Evolutionary conservation across 768 basidiomycete species (phyloP), one percentile per base, ranked within the genome.

Genomic region (Pulveroboletus frians): DNA sequence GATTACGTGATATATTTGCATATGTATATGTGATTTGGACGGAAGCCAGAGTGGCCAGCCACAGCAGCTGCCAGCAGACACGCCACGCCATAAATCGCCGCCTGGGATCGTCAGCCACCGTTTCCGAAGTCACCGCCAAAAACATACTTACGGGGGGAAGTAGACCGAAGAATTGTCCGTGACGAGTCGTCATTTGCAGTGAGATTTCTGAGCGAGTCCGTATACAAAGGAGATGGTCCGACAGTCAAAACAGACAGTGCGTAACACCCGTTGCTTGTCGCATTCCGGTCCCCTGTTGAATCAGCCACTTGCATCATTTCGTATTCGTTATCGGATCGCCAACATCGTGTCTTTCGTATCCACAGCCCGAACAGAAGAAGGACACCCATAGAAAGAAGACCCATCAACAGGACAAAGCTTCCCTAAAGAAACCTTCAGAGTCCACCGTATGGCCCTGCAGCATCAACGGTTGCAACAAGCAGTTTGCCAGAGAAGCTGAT

Each of bases 401-500:
- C 8, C 51, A 65, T 2, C 56, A 57, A 7, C 58, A 53, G 20
- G 76, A 74, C 66, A 79, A 78, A 70, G 74, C 76, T 53, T 56
- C 67, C 4, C 73, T 73, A 64, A 81, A 80, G 73, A 80, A 79
- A 53, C 57, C 67, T 14, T 58, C 67, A 3, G 73, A 74, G 52
- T 72, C 80, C 3, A 76, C 79, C 7, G 63, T 81, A 40, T 89
- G 87, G 87, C 85, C 87, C 7, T 89, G 87, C 73, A 81, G 80
- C 65, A 88, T 89, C 62, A 78, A 83, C 61, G 87, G 85, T 27
- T 89, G 87, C 70, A 81, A 79, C 69, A 89, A 88, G 68, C 80
- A 85, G 63, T 89, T 89, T 61, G 86, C 84, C 39, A 77, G 87
- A 46, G 87, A 89, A 67, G 87, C 87, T 14, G 87, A 89, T 72